A percentile compares a stretch with the other conserved stretches of the same genome.
Conservation (phyloP, 257 asterid species). For the Verbascum thapsus region DNA sequence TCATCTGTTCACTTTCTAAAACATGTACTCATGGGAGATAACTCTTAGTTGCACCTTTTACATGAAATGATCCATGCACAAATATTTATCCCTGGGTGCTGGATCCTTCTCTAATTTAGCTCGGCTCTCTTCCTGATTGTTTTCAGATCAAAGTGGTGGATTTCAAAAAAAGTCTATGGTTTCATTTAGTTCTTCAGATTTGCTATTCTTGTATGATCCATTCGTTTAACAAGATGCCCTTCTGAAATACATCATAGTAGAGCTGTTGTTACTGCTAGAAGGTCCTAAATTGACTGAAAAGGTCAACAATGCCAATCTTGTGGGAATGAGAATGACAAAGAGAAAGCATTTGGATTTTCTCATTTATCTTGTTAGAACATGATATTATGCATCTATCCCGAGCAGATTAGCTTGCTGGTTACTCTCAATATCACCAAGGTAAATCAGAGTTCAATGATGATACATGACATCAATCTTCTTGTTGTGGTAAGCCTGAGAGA, state of each 20-base stretch:
- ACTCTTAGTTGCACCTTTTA: conserved; percentile 8
- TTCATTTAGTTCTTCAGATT: neutral
- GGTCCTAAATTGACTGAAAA: conserved; percentile 6
- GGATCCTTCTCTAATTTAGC: conserved; percentile 17
- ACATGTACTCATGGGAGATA: conserved; percentile 15
- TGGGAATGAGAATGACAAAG: conserved; percentile 7
- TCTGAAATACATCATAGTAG: conserved; percentile 1
- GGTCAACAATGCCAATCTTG: conserved; percentile 1
- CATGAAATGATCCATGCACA: neutral
- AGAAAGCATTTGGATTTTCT: no score
- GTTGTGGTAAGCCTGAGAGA: neutral
- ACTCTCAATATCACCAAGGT: neutral
- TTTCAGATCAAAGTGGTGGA: conserved; percentile 10
- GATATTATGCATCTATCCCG: conserved; percentile 4
- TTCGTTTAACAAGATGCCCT: neutral
- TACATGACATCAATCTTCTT: conserved; percentile 3
- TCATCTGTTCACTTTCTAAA: conserved; percentile 21
- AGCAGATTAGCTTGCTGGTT: conserved; percentile 14
- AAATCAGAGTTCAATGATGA: conserved; percentile 15
- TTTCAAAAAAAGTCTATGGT: neutral
- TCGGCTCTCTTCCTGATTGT: conserved; percentile 19
- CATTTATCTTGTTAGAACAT: no score
- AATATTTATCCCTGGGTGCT: conserved; percentile 13
- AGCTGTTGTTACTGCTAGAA: conserved; percentile 8
- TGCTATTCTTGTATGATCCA: conserved; percentile 8